Evolutionary conservation across 1,284 basidiomycete genomes (phyloP).

Genomic region (Moniliophthora roreri): DNA sequence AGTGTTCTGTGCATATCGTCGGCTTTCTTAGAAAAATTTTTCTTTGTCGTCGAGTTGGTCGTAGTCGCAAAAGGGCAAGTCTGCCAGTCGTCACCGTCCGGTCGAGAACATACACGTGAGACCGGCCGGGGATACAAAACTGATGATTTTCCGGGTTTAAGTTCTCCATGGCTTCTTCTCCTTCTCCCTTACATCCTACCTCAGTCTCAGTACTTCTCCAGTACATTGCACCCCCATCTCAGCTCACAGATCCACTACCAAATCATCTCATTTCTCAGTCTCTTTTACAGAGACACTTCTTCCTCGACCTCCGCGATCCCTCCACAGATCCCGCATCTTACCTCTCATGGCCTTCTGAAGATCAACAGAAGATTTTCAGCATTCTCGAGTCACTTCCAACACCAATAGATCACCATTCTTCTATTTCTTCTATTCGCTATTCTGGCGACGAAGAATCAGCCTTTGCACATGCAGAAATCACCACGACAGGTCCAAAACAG

Average conservation of each 20-base stretch:
- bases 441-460: conserved; percentile 57
- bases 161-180: conserved; percentile 21
- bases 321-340: conserved; percentile 53
- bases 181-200: conserved; percentile 33
- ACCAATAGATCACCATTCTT: background rate
- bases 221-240: conserved; percentile 55
- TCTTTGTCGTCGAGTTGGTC: conserved; percentile 1
- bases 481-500: conserved; percentile 29
- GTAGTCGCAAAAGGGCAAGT: background rate
- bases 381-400: conserved; percentile 18
- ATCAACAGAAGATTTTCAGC: conserved; percentile 30
- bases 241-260: conserved; percentile 50
- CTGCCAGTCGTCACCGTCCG: background rate
- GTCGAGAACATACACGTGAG: background rate
- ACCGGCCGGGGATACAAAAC: background rate
- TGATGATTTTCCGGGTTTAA: background rate
- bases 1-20: conserved; percentile 4
- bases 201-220: conserved; percentile 50
- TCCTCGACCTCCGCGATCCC: conserved; percentile 46
- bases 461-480: conserved; percentile 63
- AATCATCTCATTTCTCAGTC: conserved; percentile 58
- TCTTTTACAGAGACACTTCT: conserved; percentile 65
- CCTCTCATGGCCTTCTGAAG: conserved; percentile 64
- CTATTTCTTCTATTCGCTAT: conserved; percentile 46
- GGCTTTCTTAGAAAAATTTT: background rate